Evolutionary conservation across 495 filamentous ascomycete species (phyloP).

Genomic region (Astrothelium subdiscretum): DNA sequence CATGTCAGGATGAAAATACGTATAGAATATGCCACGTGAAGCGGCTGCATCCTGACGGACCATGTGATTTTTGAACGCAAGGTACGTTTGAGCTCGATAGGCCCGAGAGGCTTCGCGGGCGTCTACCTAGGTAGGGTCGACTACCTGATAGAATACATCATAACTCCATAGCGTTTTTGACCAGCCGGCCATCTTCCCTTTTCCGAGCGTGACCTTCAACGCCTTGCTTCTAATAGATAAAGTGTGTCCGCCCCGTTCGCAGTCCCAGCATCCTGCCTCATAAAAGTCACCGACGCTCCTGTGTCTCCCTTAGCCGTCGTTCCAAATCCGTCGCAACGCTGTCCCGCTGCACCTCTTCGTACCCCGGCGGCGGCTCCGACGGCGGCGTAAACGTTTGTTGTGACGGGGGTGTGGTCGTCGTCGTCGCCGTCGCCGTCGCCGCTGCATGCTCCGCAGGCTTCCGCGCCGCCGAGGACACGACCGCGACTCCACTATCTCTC

Average conservation of each 20-base stretch:
- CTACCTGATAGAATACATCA: no score
- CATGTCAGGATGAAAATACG: not conserved
- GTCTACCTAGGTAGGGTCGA: no score
- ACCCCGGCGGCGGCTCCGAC: constrained; percentile 78
- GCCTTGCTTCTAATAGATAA: not conserved
- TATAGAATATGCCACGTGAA: not conserved
- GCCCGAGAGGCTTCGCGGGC: no score
- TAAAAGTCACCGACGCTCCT: not conserved
- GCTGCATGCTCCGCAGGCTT: constrained; percentile 3
- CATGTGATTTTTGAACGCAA: no score
- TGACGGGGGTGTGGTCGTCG: constrained; percentile 6
- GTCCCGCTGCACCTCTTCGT: constrained; percentile 78
- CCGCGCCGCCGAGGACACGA: not conserved
- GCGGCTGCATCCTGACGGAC: not conserved
- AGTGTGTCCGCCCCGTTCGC: not conserved
- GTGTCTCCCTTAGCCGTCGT: constrained; percentile 18
- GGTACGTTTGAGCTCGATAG: no score
- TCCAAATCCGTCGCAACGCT: constrained; percentile 57
- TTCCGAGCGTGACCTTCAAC: not conserved
- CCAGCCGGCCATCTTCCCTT: no score
- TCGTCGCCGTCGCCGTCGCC: constrained; percentile 10
- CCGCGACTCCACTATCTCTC: constrained; percentile 13
- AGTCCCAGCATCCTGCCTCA: not conserved
- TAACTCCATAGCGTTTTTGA: not conserved
- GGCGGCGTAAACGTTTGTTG: constrained; percentile 37